Base-by-base conservation (phyloP, 2,329 filamentous ascomycete genomes). In the Hymenoscyphus salicellus region DNA sequence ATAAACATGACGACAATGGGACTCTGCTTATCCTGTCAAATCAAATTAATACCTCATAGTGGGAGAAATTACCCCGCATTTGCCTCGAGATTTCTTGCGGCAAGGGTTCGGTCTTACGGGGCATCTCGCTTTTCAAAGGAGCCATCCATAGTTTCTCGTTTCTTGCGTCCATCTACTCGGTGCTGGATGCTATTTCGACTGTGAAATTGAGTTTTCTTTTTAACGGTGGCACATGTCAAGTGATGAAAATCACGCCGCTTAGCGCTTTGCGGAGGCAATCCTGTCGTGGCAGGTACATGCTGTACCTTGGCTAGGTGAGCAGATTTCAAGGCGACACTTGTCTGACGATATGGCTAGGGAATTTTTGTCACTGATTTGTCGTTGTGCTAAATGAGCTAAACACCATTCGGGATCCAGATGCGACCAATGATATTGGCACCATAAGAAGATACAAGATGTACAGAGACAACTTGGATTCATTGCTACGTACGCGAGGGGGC, bases 1-100 rank as follows among this genome's bases (percentile, higher is more conserved):
- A 46, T 17, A 7, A n/a, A 43, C 16, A 43, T 43, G 20, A 7
- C n/a, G 20, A 23, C 20, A 23, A 52, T 26, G 20, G n/a, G 10
- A 26, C n/a, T 20, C 55, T 58, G n/a, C 56, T 60, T 49, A 60
- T 60, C 41, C 23, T 16, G 38, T 33, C 58, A 26, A 60, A 60
- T 60, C 28, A 60, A 26, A 60, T 60, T 52, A 52, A 60, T 60
- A 41, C 58, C 58, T 60, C 58, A 60, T 20, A 14, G 28, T 17
- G 36, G 38, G 16, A 5, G 2, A 17, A 36, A 60, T 14, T 6
- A 41, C 58, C 23, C 57, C 55, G 55, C 57, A 59, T 59, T 26
- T 20, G 30, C 28, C 17, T 49, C 46, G 6, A 23, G 10, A 20
- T 10, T 14, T 23, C 20, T 23, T 10, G n/a, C 17, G 43, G 43